A percentile compares a stretch with the other conserved stretches of the same genome.
Evolutionary conservation across 2,329 filamentous ascomycete species (phyloP).

Genomic region (Orbilia quercus): DNA sequence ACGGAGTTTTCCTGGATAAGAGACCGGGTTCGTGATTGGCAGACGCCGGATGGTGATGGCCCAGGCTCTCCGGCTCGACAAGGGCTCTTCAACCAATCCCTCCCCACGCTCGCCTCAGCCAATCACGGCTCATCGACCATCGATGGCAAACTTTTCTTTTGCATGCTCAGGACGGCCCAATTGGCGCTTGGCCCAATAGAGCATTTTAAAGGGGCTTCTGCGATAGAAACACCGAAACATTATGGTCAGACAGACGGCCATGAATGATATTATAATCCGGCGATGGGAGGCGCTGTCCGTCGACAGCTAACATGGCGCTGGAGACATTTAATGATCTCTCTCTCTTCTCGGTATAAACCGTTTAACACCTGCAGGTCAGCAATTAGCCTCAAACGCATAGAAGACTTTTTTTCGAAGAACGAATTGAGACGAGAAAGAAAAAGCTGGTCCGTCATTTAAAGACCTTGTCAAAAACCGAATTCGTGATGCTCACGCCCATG

Average conservation of each 20-base stretch:
- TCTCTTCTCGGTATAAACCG: background rate
- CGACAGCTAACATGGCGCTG: slow-evolving; percentile 31
- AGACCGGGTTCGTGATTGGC: slow-evolving; percentile 54
- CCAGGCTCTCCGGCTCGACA: slow-evolving; percentile 55
- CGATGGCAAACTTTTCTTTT: slow-evolving; percentile 55
- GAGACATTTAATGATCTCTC: background rate
- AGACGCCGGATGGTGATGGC: slow-evolving; percentile 44
- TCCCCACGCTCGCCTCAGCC: slow-evolving; percentile 29
- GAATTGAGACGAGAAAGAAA: background rate
- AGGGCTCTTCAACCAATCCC: slow-evolving; percentile 52
- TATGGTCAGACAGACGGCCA: slow-evolving; percentile 33
- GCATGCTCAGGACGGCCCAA: slow-evolving; percentile 6
- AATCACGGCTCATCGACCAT: slow-evolving; percentile 37
- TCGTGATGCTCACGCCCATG: background rate
- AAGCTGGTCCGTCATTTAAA: background rate
- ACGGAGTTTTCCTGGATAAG: slow-evolving; percentile 56
- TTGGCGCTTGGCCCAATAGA: slow-evolving; percentile 51
- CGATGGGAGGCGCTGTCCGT: slow-evolving; percentile 40
- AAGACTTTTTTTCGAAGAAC: background rate
- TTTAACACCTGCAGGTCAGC: slow-evolving; percentile 30
- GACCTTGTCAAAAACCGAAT: no score
- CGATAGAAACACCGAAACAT: slow-evolving; percentile 54
- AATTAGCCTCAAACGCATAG: slow-evolving; percentile 39
- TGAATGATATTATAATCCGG: slow-evolving; percentile 31
- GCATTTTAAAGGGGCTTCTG: slow-evolving; percentile 49